Conservation (phyloP, 106 monocot genomes). For the Acorus gramineus region DNA sequence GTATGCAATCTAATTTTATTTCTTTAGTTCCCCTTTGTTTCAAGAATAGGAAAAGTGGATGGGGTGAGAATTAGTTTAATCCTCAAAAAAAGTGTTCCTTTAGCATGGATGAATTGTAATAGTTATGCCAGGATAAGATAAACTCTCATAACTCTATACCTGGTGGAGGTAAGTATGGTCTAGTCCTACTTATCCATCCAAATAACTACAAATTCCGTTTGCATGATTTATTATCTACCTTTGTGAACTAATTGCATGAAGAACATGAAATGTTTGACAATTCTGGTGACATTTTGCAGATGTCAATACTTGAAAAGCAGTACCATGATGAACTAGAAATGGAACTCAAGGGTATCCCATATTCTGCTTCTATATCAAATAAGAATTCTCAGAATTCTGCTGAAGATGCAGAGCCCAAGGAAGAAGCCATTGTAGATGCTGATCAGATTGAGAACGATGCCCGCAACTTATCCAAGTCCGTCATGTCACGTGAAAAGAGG, state of each 20-base stretch:
- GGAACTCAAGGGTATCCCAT: constrained; percentile 62
- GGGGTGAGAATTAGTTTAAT: too few species aligned
- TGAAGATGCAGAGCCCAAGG: constrained; percentile 11
- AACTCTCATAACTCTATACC: too few species aligned
- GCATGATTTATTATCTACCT: too few species aligned
- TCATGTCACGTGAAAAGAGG: constrained; percentile 71
- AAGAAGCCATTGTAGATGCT: constrained; percentile 3
- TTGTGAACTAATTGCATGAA: too few species aligned
- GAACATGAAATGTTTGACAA: background rate
- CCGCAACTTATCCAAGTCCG: constrained; percentile 27
- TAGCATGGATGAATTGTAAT: too few species aligned
- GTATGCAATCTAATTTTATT: constrained; percentile 9
- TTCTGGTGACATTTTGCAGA: constrained; percentile 24
- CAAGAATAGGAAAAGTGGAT: too few species aligned
- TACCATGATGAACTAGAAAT: constrained; percentile 69
- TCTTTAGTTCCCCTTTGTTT: too few species aligned
- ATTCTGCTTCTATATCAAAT: constrained; percentile 40
- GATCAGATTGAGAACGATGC: constrained; percentile 38
- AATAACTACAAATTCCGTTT: too few species aligned
- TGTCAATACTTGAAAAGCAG: constrained; percentile 59
- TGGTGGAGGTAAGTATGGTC: too few species aligned
- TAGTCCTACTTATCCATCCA: too few species aligned
- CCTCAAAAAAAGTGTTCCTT: too few species aligned
- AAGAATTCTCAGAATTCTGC: constrained; percentile 17
- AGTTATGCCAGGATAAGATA: too few species aligned